Evolutionary conservation across 2,329 filamentous ascomycete species (phyloP), one percentile per base, ranked within the genome.

Genomic region (Scopulariopsis brevicaulis): DNA sequence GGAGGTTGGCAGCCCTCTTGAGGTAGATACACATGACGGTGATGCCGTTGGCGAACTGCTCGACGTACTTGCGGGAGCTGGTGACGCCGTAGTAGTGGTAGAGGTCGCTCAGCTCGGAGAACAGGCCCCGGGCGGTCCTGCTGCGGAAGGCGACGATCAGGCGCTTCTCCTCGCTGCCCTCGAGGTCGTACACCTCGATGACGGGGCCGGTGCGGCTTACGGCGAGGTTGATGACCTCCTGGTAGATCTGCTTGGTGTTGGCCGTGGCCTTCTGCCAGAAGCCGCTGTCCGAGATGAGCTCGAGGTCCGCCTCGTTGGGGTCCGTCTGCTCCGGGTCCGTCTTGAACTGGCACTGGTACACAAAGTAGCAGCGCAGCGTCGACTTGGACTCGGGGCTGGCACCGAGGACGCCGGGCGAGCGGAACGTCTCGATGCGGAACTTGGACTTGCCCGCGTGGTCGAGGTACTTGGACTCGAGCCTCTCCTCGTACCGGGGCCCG

Each of bases 71-170:
- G 65, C 94, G 83, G 32, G 94, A 94, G 67, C 90, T 96, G 2
- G 94, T 99, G 61, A 97, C 82, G 51, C 94, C 93, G 69, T 99
- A 99, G 82, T 96, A 97, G 76, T 99, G 94, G 77, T 99, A 99
- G 43, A 99, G 79, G 71, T 97, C 92, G 63, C 90, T 96, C 65
- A 99, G 76, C 32, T 94, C 91, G 65, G 92, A 96, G 81, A 99
- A 99, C 66, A 99, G 78, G 62, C 94, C 94, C 65, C 90, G 81
- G 34, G 94, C 94, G 20, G 93, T 96, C 62, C 92, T 87, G 64
- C 93, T 90, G 65, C 93, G 91, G 80, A 96, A 97, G 53, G 92
- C 94, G 65, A 99, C 82, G 58, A 99, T 91, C 60, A 99, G 77
- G 66, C 94, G 84, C 82, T 96, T 97, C 78, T 99, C 94, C 35